These are phyloP conservation scores for Penstemon eatonii DNA, from an alignment of 257 asterid genomes.

Conservation along the genomic window DNA sequence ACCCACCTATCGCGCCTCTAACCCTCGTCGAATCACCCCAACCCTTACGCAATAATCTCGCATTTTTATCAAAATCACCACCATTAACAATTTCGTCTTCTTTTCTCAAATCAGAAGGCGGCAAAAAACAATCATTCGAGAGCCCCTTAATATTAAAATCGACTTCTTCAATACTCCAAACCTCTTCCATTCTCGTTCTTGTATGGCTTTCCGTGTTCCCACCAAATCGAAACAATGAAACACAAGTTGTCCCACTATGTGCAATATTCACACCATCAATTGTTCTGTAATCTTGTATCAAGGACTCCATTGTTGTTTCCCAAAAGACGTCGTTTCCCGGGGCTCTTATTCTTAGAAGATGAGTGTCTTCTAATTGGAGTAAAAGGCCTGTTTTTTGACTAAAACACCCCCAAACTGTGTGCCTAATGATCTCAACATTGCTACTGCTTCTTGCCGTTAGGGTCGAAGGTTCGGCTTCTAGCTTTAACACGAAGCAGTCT, in stretches of 20 bases:
- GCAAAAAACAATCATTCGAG: conserved; percentile 32
- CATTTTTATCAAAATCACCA: not conserved
- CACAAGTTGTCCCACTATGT: conserved; percentile 42
- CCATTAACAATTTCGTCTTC: conserved; percentile 36
- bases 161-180: conserved; percentile 44
- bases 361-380: conserved; percentile 22
- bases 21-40: conserved; percentile 29
- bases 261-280: conserved; percentile 44
- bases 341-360: conserved; percentile 13
- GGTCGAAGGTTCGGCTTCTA: conserved; percentile 7
- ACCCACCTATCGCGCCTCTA: conserved; percentile 27
- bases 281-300: conserved; percentile 39
- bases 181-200: conserved; percentile 13
- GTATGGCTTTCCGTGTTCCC: conserved; percentile 17
- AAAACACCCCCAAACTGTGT: conserved; percentile 21
- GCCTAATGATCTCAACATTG: conserved; percentile 19
- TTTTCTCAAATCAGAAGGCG: conserved; percentile 37
- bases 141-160: conserved; percentile 46
- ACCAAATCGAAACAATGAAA: conserved; percentile 28
- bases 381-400: conserved; percentile 26
- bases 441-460: conserved; percentile 13
- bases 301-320: conserved; percentile 42
- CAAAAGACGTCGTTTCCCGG: conserved; percentile 27
- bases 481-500: conserved; percentile 27
- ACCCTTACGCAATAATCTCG: conserved; percentile 27